A percentile compares a stretch with the other conserved stretches of the same genome.
Conservation (phyloP, 371 early-diverging fungal species). For the Lichtheimia corymbifera region DNA sequence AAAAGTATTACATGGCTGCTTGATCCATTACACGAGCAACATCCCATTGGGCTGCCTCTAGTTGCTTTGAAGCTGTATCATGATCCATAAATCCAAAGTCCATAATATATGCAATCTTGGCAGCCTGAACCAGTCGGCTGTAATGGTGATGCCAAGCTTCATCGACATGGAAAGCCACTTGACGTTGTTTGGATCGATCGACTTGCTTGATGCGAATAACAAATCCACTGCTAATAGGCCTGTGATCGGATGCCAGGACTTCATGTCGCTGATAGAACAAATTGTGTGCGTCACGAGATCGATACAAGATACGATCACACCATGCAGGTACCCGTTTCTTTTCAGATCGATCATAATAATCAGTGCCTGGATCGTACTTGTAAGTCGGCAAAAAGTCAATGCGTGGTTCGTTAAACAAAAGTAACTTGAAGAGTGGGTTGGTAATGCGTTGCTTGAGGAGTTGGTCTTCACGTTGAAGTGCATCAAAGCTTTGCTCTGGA, state of each 20-base stretch:
- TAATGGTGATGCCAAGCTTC: not conserved
- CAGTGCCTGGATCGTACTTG: slow-evolving; percentile 76
- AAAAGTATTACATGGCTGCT: not conserved
- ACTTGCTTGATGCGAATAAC: slow-evolving; percentile 55
- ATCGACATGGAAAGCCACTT: slow-evolving; percentile 6
- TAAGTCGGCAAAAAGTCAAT: slow-evolving; percentile 82
- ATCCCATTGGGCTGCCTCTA: slow-evolving; percentile 29
- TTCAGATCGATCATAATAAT: slow-evolving; percentile 76
- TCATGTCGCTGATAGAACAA: slow-evolving; percentile 57
- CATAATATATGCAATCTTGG: slow-evolving; percentile 27
- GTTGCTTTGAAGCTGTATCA: slow-evolving; percentile 17
- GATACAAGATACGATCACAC: slow-evolving; percentile 79
- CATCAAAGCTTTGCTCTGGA: slow-evolving; percentile 19
- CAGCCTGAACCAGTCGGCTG: not conserved
- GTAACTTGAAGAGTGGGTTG: slow-evolving; percentile 60
- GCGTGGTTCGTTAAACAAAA: slow-evolving; percentile 65
- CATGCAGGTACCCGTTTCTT: slow-evolving; percentile 83
- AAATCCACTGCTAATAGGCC: slow-evolving; percentile 74
- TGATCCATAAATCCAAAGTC: slow-evolving; percentile 27
- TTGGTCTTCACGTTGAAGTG: slow-evolving; percentile 67
- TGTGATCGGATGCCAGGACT: slow-evolving; percentile 76
- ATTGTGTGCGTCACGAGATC: slow-evolving; percentile 39
- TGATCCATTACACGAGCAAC: slow-evolving; percentile 11
- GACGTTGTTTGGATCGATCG: slow-evolving; percentile 21
- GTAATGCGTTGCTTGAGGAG: slow-evolving; percentile 52